Conservation (phyloP, 306 rosid species). For the Vicia villosa region DNA sequence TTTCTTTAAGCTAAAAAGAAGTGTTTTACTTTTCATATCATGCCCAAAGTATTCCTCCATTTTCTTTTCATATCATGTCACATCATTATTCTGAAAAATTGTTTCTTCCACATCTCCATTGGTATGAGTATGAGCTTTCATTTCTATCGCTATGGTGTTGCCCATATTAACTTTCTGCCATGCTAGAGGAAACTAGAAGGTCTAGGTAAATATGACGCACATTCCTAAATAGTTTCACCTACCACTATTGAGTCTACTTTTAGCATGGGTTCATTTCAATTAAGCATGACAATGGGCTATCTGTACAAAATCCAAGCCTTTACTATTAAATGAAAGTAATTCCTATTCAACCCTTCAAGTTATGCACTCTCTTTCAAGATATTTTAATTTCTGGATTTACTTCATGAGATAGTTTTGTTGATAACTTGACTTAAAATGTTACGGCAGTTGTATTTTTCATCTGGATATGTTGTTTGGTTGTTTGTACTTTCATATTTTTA, state of each 20-base stretch:
- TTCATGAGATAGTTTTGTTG: constrained; percentile 5
- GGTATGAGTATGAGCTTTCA: background rate
- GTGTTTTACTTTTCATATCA: background rate
- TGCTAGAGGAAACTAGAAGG: constrained; percentile 1
- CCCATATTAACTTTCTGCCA: background rate
- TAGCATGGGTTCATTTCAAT: background rate
- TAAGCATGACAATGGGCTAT: background rate
- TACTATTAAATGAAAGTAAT: background rate
- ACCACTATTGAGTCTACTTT: background rate
- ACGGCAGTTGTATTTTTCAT: constrained; percentile 5
- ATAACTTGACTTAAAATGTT: background rate
- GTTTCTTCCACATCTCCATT: background rate
- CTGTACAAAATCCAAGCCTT: background rate
- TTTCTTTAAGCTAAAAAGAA: background rate
- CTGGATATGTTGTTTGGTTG: constrained; percentile 12
- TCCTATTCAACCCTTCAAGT: constrained; percentile 9
- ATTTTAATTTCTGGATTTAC: background rate
- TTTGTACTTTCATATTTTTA: background rate
- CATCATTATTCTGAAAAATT: background rate
- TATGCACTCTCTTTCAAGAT: background rate
- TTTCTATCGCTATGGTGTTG: background rate
- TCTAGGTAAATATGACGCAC: background rate
- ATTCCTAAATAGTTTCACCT: background rate
- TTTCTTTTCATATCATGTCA: background rate
- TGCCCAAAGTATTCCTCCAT: background rate